Evolutionary conservation across 2,329 filamentous ascomycete species (phyloP).

Genomic region (Exophiala xenobiotica): DNA sequence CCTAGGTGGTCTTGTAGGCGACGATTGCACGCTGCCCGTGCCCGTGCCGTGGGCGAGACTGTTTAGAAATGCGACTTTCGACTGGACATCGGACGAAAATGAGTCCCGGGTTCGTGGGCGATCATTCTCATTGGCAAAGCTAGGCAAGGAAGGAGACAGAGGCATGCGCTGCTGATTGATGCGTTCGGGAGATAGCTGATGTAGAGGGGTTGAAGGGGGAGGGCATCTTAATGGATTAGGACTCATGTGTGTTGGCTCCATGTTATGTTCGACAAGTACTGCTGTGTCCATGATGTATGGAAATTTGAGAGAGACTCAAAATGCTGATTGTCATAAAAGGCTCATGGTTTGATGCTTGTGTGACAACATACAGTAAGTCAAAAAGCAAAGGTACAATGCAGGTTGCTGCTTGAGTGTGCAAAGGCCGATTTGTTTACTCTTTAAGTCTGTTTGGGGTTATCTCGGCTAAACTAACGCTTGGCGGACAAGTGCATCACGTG

Average conservation of each 20-base stretch:
- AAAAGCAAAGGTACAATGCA: neutral
- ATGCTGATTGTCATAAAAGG: neutral
- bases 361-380: constrained; percentile 1
- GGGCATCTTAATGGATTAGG: constrained; percentile 25
- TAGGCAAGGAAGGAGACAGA: constrained; percentile 42
- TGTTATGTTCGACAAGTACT: constrained; percentile 14
- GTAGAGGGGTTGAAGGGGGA: constrained; percentile 39
- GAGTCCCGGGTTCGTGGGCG: constrained; percentile 36
- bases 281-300: constrained; percentile 11
- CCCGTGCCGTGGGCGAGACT: constrained; percentile 31
- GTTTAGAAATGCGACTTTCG: constrained; percentile 51
- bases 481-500: neutral
- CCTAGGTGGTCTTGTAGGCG: constrained; percentile 18
- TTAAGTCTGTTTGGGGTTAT: neutral
- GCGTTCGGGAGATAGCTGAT: constrained; percentile 49
- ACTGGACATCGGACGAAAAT: constrained; percentile 45
- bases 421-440: neutral
- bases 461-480: neutral
- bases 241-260: constrained; percentile 12
- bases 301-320: neutral
- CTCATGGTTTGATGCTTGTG: neutral
- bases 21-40: constrained; percentile 29
- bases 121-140: constrained; percentile 22
- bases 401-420: neutral
- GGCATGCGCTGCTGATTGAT: constrained; percentile 49